phyloP scores from a whole-genome alignment of 2,329 filamentous ascomycete genomes.

The Verruconis gallopava region DNA sequence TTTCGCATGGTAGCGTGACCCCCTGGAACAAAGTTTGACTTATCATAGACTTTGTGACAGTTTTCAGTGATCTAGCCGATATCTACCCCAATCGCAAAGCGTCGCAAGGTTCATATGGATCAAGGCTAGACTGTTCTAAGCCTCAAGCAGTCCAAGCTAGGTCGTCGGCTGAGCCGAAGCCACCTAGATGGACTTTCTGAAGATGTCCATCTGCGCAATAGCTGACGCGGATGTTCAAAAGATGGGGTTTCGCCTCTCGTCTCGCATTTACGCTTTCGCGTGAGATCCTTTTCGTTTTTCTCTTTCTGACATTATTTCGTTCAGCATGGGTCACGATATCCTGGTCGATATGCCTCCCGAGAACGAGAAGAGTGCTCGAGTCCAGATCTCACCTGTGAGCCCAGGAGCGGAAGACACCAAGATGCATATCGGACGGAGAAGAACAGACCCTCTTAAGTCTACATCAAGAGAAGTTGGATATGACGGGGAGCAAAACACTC shows the following conservation, averaged over 20 bases:
- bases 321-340: background rate
- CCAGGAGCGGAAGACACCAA: background rate
- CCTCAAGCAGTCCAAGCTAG: too few relatives aligned
- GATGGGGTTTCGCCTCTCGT: too few relatives aligned
- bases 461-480: background rate
- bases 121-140: too few relatives aligned
- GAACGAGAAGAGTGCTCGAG: background rate
- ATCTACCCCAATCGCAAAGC: too few relatives aligned
- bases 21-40: background rate
- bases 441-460: background rate
- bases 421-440: background rate
- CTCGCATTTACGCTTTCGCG: too few relatives aligned
- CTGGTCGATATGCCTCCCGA: background rate
- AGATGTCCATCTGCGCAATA: background rate
- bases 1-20: background rate
- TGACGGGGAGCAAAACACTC: slow-evolving; percentile 37
- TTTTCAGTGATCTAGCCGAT: too few relatives aligned
- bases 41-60: too few relatives aligned
- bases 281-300: too few relatives aligned
- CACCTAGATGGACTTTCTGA: background rate
- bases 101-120: too few relatives aligned
- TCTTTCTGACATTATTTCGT: too few relatives aligned
- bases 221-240: too few relatives aligned
- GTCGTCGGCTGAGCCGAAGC: too few relatives aligned
- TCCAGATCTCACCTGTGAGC: background rate